These are phyloP conservation scores for Calocera cornea DNA, from an alignment of 768 basidiomycete genomes.

Conservation along the genomic window DNA sequence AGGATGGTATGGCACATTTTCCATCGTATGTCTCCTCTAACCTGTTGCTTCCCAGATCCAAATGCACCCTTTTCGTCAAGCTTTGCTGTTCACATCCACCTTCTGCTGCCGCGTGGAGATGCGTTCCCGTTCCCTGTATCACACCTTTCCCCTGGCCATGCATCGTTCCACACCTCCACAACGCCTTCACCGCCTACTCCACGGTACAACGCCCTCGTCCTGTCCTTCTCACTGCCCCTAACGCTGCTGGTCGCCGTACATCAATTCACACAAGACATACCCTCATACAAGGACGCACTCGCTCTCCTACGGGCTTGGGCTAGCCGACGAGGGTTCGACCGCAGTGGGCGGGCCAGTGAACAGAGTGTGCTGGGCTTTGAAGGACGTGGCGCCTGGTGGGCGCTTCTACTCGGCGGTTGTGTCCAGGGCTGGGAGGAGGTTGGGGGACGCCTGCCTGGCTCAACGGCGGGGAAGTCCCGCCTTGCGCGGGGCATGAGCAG, in stretches of 20 bases:
- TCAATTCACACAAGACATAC: constrained; percentile 34
- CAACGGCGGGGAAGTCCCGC: constrained; percentile 22
- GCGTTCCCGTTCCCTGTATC: constrained; percentile 48
- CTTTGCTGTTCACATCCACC: constrained; percentile 59
- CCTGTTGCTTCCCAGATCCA: constrained; percentile 5
- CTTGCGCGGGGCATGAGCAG: constrained; percentile 74
- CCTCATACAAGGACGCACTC: constrained; percentile 59
- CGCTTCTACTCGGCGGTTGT: constrained; percentile 43
- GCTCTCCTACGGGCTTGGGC: constrained; percentile 82
- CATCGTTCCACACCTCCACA: constrained; percentile 7
- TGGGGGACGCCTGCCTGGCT: constrained; percentile 20
- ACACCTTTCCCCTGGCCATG: neutral
- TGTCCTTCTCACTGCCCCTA: constrained; percentile 37
- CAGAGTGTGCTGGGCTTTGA: constrained; percentile 45
- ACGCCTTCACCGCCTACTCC: constrained; percentile 43
- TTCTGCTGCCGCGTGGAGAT: constrained; percentile 43
- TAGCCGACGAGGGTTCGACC: constrained; percentile 61
- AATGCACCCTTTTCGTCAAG: constrained; percentile 37
- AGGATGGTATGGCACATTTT: constrained; percentile 31
- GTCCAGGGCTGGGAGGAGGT: constrained; percentile 52
- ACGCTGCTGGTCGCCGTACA: constrained; percentile 44
- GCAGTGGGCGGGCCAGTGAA: constrained; percentile 10
- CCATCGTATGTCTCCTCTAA: neutral
- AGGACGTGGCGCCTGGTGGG: constrained; percentile 55
- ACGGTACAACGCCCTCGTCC: constrained; percentile 61